Percentiles rank a stretch among this genome's conserved stretches.
Conservation (phyloP, 2,329 filamentous ascomycete genomes). For the Pseudocercospora fijiensis region DNA sequence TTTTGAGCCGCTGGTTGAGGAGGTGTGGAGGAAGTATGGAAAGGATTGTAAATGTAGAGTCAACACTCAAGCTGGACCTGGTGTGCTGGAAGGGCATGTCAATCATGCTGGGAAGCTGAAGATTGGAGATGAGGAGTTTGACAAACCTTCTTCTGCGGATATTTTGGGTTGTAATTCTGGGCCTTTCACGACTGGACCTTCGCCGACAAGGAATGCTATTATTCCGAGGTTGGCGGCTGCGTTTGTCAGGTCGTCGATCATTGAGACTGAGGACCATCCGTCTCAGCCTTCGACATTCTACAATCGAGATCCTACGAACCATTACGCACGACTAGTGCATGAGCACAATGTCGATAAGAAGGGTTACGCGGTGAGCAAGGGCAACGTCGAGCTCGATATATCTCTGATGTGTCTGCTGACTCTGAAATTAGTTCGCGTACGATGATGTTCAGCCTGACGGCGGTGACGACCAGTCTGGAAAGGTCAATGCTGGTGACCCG, state of each 20-base stretch:
- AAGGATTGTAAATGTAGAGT: slow-evolving; percentile 50
- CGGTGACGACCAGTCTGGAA: slow-evolving; percentile 56
- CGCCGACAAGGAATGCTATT: slow-evolving; percentile 56
- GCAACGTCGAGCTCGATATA: slow-evolving; percentile 29
- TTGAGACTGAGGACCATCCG: slow-evolving; percentile 47
- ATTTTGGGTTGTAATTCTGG: slow-evolving; percentile 68
- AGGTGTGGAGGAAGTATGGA: slow-evolving; percentile 54
- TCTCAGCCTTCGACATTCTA: slow-evolving; percentile 39
- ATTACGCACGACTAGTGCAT: slow-evolving; percentile 63
- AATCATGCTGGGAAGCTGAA: slow-evolving; percentile 41
- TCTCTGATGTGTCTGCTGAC: slow-evolving; percentile 41
- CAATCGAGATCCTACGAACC: slow-evolving; percentile 45
- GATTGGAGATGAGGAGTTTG: slow-evolving; percentile 54
- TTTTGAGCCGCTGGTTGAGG: slow-evolving; percentile 54
- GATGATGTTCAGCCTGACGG: slow-evolving; percentile 65
- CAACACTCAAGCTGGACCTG: slow-evolving; percentile 64
- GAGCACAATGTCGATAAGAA: slow-evolving; percentile 57
- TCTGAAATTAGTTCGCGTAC: slow-evolving; percentile 60
- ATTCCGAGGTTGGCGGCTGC: slow-evolving; percentile 74
- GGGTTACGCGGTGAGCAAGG: slow-evolving; percentile 55
- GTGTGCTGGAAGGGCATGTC: slow-evolving; percentile 55
- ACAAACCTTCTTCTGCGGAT: slow-evolving; percentile 60
- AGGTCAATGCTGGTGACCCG: slow-evolving; percentile 51
- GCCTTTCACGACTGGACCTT: slow-evolving; percentile 55
- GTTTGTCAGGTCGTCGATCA: slow-evolving; percentile 71